Base-by-base conservation (phyloP, 2,329 filamentous ascomycete species). In the Talaromyces amestolkiae region DNA sequence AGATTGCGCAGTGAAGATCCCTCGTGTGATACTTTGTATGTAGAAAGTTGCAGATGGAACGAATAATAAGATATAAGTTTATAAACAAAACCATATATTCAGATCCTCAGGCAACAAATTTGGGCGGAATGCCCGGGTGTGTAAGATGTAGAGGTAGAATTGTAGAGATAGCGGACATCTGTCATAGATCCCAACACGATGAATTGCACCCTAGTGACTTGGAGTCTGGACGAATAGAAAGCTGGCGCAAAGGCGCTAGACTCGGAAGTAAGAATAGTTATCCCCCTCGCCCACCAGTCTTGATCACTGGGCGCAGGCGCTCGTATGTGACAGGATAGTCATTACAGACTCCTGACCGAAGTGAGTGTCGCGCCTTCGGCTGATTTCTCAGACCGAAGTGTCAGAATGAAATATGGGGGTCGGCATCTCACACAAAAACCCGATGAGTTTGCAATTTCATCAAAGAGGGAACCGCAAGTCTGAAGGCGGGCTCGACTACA, bases 1-100 rank as follows among this genome's bases (percentile, higher is more conserved):
- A 41, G 15, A 53, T 37, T 59, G 27, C 59, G 53, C 53, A 39
- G 53, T 37, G 31, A 56, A 35, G 51, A 56, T 39, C 53, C 33
- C 33, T 56, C 53, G 33, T 61, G 39, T 19, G 15, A 27, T 10
- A 61, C 49, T 35, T 22, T 35, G 17, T 11, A 5, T 7, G 31
- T 39, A 56, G 53, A 37, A 4, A 37, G 27, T 37, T 15, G n/a
- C 22, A 5, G 53, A 56, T 10, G 11, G n/a, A 37, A 7, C 2
- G 6, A 15, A 24, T 3, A 39, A 56, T 17, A 15, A 9, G 15
- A 24, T 15, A 3, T 13, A 56, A 15, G 22, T 22, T 37, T 35
- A 2, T 2, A 37, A 22, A 19, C 15, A 27, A n/a, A 56, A 37
- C 22, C 53, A 24, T 19, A 37, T 24, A 56, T 6, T 56, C 53